Conservation (phyloP, 2,329 filamentous ascomycete species). For the Ilyonectria destructans region DNA sequence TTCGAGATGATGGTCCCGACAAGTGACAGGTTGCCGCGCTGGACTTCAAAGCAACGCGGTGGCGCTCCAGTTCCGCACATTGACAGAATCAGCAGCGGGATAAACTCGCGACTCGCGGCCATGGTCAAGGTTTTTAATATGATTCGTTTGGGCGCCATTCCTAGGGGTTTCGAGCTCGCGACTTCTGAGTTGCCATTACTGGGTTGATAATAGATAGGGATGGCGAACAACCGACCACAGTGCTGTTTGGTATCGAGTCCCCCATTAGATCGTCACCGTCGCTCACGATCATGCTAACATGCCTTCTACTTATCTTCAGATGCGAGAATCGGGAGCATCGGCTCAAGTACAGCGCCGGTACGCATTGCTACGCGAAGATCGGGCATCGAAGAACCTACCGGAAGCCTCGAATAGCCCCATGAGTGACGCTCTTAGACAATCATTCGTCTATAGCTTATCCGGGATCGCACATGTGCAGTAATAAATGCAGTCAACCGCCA, state of each 20-base stretch:
- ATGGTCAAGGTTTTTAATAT: conserved; percentile 6
- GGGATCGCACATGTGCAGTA: not conserved
- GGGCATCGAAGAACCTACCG: not conserved
- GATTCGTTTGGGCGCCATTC: not conserved
- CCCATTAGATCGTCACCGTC: not conserved
- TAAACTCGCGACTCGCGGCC: not conserved
- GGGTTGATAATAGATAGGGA: not conserved
- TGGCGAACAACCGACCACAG: not conserved
- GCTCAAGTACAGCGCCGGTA: not conserved
- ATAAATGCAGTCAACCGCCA: not conserved
- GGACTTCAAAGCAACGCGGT: conserved; percentile 17
- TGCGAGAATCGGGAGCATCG: not conserved
- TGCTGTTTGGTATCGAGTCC: no score
- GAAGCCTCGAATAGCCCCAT: not conserved
- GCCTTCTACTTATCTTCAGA: not conserved
- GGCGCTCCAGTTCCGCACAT: not conserved
- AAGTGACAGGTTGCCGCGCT: conserved; percentile 10
- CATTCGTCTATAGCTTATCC: not conserved
- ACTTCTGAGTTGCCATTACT: not conserved
- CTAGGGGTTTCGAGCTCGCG: not conserved
- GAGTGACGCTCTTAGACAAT: not conserved
- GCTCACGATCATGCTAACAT: not conserved
- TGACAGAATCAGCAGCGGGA: conserved; percentile 9
- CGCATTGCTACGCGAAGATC: not conserved
- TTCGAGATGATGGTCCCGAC: conserved; percentile 3